A percentile compares a stretch with the other conserved stretches of the same genome.
Evolutionary conservation across 768 basidiomycete genomes (phyloP).

Genomic region (Rhodocollybia butyracea): DNA sequence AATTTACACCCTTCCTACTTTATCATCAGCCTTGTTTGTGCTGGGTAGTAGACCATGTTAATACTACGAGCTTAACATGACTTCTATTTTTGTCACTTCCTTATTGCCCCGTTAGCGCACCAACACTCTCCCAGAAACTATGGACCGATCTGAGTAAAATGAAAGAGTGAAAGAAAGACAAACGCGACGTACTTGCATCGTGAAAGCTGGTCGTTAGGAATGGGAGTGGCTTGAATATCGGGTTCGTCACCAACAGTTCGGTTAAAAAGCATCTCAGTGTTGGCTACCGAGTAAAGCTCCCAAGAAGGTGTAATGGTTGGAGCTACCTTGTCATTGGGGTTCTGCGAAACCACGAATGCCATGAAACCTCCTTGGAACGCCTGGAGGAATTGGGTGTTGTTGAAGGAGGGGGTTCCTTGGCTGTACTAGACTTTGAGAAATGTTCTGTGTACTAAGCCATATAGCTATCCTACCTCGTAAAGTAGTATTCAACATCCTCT

Average conservation of each 20-base stretch:
- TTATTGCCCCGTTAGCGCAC: slow-evolving; percentile 5
- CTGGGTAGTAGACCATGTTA: too few relatives aligned
- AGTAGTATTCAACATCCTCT: slow-evolving; percentile 15
- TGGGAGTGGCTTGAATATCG: slow-evolving; percentile 13
- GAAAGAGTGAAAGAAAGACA: too few relatives aligned
- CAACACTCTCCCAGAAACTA: slow-evolving; percentile 11
- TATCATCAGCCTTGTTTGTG: too few relatives aligned
- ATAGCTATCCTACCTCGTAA: slow-evolving; percentile 9
- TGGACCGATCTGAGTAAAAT: not conserved
- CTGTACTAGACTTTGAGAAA: too few relatives aligned
- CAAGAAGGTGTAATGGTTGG: slow-evolving; percentile 18
- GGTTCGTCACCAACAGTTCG: slow-evolving; percentile 8
- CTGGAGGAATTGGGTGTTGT: slow-evolving; percentile 19
- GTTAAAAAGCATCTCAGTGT: slow-evolving; percentile 31
- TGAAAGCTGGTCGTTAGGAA: slow-evolving; percentile 13
- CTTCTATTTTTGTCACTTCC: too few relatives aligned
- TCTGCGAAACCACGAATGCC: slow-evolving; percentile 15
- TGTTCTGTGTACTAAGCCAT: not conserved
- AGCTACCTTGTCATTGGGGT: slow-evolving; percentile 16
- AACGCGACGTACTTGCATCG: slow-evolving; percentile 18
- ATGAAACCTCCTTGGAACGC: slow-evolving; percentile 20
- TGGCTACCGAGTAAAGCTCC: slow-evolving; percentile 3
- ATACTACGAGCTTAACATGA: too few relatives aligned
- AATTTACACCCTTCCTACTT: too few relatives aligned
- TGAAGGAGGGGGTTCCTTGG: slow-evolving; percentile 6